A percentile compares a stretch with the other conserved stretches of the same genome.
phyloP scores from a whole-genome alignment of 768 basidiomycete genomes.

The Pluteus cervinus region DNA sequence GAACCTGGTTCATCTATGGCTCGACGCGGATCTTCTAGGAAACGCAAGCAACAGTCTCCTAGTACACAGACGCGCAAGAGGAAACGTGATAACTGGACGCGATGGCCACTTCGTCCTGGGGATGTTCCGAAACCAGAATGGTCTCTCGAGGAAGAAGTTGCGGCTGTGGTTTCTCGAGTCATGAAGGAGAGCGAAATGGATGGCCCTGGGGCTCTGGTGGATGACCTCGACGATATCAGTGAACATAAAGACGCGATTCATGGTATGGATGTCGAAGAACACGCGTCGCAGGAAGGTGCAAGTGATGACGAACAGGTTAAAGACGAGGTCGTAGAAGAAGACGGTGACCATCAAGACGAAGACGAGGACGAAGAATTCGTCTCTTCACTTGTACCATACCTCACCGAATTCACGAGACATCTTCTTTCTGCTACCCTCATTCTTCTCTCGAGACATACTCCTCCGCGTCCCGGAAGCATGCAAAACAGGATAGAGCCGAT shows the following conservation, averaged over 20 bases:
- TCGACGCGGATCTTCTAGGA: constrained; percentile 8
- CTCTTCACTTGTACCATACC: constrained; percentile 23
- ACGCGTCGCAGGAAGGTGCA: no score
- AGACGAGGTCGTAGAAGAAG: no score
- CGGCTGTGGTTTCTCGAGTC: constrained; percentile 34
- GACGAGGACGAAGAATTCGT: constrained; percentile 25
- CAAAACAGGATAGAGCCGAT: constrained; percentile 60
- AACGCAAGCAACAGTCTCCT: constrained; percentile 16
- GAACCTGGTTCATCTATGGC: constrained; percentile 1
- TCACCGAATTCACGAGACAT: constrained; percentile 37
- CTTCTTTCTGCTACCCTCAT: constrained; percentile 49
- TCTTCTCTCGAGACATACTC: constrained; percentile 49
- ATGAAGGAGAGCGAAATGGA: no score
- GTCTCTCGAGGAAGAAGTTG: constrained; percentile 64
- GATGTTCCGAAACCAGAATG: constrained; percentile 68
- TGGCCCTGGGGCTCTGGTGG: no score
- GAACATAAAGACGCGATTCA: no score
- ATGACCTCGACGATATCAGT: no score
- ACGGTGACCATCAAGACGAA: constrained; percentile 15
- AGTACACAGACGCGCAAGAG: no score
- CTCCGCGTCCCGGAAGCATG: constrained; percentile 49
- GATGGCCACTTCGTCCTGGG: constrained; percentile 63
- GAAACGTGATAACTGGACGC: constrained; percentile 56
- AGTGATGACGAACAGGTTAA: no score
- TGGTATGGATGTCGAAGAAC: no score